Base-by-base conservation (phyloP, 2,329 filamentous ascomycete species). In the Phialocephala subalpina region DNA sequence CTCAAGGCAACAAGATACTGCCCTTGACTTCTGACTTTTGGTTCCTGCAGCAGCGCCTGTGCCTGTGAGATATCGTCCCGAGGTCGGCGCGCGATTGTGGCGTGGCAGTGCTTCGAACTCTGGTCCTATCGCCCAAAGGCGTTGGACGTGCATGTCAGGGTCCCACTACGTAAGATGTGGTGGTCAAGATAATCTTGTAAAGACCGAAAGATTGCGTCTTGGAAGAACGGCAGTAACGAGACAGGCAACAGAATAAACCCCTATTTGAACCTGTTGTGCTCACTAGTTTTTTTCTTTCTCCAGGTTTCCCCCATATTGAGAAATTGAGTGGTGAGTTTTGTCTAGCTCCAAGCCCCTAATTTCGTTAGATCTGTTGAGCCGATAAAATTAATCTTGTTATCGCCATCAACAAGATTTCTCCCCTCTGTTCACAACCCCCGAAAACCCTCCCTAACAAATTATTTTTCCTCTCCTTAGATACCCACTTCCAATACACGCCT, bases 321-420 rank as follows among this genome's bases (percentile, higher is more conserved):
- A 9, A 53, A 53, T 49, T 25, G n/a, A 11, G 49, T 53, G 49
- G 49, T 53, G 49, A 53, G 49, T 52, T 22, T 42, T 42, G 12
- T 20, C 12, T 52, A 18, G 20, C 20, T 35, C 3, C 55, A 57
- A 57, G n/a, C 55, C 55, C 55, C 55, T 16, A 18, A n/a, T 20
- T 35, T 27, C n/a, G 33, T 57, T 38, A 18, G 33, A 33, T 60
- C 49, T 36, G 52, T 63, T 60, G 58, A 42, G 58, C 18, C n/a
- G 35, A 35, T 25, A 63, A 49, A 45, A 27, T 47, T 62, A 60
- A 52, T 62, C 53, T 35, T 47, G 53, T 63, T 58, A 52, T 58
- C 58, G 47, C 22, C 57, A 22, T 47, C 47, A 64, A 33, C 62
- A 29, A 29, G n/a, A 38, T 53, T 60, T 27, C 36, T 53, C 57